Base-by-base conservation (phyloP, 2,329 filamentous ascomycete genomes). In the Colletotrichum cordylinicola region DNA sequence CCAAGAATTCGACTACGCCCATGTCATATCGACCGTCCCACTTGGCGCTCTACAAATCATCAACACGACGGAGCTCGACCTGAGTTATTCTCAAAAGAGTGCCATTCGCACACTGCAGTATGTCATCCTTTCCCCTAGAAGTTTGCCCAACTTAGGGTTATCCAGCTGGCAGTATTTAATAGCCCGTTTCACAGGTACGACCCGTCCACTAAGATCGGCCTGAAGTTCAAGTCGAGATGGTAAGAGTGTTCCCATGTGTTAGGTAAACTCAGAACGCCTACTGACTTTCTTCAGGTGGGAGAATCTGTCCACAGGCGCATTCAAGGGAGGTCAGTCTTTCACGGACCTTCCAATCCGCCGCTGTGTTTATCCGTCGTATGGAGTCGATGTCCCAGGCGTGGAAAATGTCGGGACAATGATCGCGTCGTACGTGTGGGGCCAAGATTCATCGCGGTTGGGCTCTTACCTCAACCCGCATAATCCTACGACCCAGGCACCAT, bases 321-420 rank as follows among this genome's bases (percentile, higher is more conserved):
- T 80, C 69, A 55, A 78, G 39, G 80, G 79, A 39, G 80, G 80
- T 1, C 79, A 81, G 43, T 79, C 79, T 29, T 80, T 72, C 60
- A 79, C 82, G 6, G 82, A 84, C 39, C 78, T 84, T 1, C 82
- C 82, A 0, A 79, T 84, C 12, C 80, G 82, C 0, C 80, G 81
- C 27, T 82, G 79, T 2, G 82, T 84, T 1, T 84, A 84, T 43
- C 82, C 82, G 1, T 84, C 82, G 0, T 83, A 83, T 33, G 79
- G 79, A 6, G n/a, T 80, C 9, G 73, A 80, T 48, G 4, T 48
- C 3, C n/a, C n/a, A 48, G 43, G 43, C 65, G 64, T 79, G 21
- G 55, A 67, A 10, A 70, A 64, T 7, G 77, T 78, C 2, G 79
- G 79, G 6, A 78, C 78, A 43, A 80, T 80, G 79, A 79, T 81